Evolutionary conservation across 768 basidiomycete species (phyloP), one percentile per base, ranked within the genome.

Genomic region (Rubroboletus satanas): DNA sequence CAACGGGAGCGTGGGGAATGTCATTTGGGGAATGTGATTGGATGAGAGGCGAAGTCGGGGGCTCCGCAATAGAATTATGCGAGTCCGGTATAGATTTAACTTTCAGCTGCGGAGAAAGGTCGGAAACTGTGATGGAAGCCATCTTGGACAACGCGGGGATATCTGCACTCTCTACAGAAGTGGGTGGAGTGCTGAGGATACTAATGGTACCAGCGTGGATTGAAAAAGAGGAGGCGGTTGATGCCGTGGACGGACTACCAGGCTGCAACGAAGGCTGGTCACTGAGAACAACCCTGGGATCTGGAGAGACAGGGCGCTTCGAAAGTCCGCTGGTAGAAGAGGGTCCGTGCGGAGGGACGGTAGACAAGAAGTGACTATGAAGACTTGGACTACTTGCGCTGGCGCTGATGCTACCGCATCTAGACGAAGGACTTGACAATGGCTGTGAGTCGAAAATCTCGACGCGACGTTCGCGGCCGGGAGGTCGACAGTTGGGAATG

Each of bases 381-480:
- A 70, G 51, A 35, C 51, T 52, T 12, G 44, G 37, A 23, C 55
- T 59, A 31, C 66, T 67, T 31, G 69, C 58, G 52, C 68, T 73
- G 26, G 64, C 59, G 33, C 71, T 68, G 48, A 67, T 56, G 51
- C 67, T 72, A 42, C 62, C 67, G 12, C 62, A 57, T 51, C 62
- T 66, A 23, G 69, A 66, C 5, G 75, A 71, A 15, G 79, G 79
- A 62, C 85, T 89, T 5, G 83, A 71, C 26, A 92, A 68, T 31
- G 90, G 90, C 66, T 92, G 90, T 3, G 90, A 92, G 65, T 88
- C 80, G 62, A 90, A 88, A 35, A 91, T 92, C 63, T 90, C 85
- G 41, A 91, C 89, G 54, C 87, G 84, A 23, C 82, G 80, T 57
- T 81, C 78, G 12, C 80, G 68, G 54, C 46, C 76, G 65, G 55